Evolutionary conservation across 176 grass and related monocot genomes (phyloP).

Genomic region (sorghum (Sorghum bicolor)): DNA sequence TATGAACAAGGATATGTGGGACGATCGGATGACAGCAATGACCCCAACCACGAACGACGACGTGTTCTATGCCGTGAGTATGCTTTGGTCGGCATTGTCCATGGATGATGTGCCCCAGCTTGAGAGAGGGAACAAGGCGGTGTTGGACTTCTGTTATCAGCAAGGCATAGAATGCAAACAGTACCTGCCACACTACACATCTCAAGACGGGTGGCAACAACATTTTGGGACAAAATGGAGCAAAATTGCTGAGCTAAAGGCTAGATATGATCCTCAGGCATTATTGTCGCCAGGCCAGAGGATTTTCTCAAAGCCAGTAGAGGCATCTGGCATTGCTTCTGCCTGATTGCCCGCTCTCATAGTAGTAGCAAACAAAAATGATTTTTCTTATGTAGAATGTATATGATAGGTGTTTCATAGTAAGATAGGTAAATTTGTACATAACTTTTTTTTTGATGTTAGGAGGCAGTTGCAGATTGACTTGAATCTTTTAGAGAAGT

Average conservation of each 20-base stretch:
- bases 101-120: background rate
- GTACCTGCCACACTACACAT: conserved; percentile 41
- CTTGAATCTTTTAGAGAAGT: too few species aligned
- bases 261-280: conserved; percentile 41
- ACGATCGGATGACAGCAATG: conserved; percentile 35
- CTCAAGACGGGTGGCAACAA: conserved; percentile 21
- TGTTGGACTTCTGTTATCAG: conserved; percentile 30
- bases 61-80: conserved; percentile 45
- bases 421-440: too few species aligned
- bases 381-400: background rate
- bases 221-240: conserved; percentile 49
- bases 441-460: background rate
- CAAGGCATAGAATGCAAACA: conserved; percentile 33
- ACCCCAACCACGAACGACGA: background rate
- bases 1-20: conserved; percentile 46
- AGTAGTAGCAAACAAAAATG: background rate
- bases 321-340: background rate
- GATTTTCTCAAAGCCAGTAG: background rate
- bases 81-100: conserved; percentile 33
- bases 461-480: too few species aligned
- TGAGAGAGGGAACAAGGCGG: conserved; percentile 23
- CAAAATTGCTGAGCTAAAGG: conserved; percentile 31
- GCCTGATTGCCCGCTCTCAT: background rate
- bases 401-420: background rate
- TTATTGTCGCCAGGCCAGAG: conserved; percentile 40